phyloP scores from a whole-genome alignment of 371 early-diverging fungal species.

The Thermomucor indicae-seudaticae region DNA sequence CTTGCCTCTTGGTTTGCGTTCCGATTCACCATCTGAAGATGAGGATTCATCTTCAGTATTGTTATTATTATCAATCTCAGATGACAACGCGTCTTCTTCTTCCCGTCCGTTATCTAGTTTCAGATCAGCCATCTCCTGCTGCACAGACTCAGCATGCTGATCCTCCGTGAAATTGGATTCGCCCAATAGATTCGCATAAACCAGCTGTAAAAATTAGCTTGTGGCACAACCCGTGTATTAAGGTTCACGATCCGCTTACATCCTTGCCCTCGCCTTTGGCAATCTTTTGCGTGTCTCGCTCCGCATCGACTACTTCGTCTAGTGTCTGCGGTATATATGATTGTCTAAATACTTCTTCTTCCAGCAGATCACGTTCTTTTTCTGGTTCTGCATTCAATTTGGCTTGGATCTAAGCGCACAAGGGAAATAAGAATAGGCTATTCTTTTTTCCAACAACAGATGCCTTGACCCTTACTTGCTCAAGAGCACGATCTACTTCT shows the following conservation, averaged over 20 bases:
- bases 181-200: conserved; percentile 43
- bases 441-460: not conserved
- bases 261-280: conserved; percentile 72
- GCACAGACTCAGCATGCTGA: not conserved
- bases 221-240: not conserved
- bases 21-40: conserved; percentile 41
- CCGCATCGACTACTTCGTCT: conserved; percentile 88
- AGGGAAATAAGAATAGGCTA: too few species aligned
- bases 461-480: conserved; percentile 34
- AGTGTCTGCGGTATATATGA: conserved; percentile 91
- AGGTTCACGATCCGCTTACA: conserved; percentile 20
- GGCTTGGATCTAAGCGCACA: conserved; percentile 43
- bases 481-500: conserved; percentile 65
- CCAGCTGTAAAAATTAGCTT: conserved; percentile 25
- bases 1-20: conserved; percentile 51
- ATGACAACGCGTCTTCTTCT: conserved; percentile 21
- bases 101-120: conserved; percentile 13
- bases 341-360: conserved; percentile 90
- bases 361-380: conserved; percentile 46
- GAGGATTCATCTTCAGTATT: conserved; percentile 31
- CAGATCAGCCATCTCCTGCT: not conserved
- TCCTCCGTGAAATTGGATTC: conserved; percentile 9
- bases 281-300: conserved; percentile 76
- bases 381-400: conserved; percentile 29
- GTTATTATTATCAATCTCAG: conserved; percentile 26